Evolutionary conservation across 192 early-diverging fungal genomes (phyloP).

Genomic region (Physocladia obscura): DNA sequence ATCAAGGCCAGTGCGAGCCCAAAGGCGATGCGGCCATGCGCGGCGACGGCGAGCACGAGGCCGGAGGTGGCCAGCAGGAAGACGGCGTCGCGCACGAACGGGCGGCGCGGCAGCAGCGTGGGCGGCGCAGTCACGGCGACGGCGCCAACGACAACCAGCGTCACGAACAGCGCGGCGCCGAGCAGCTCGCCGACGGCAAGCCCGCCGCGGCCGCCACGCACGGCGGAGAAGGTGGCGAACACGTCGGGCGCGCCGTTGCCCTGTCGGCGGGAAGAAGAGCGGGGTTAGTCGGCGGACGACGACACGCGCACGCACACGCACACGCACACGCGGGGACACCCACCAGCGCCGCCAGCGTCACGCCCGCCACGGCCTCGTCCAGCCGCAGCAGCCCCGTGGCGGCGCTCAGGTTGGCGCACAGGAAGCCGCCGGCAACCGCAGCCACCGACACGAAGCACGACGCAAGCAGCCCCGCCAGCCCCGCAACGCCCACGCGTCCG

Average conservation of each 20-base stretch:
- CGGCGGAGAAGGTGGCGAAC: slow-evolving; percentile 78
- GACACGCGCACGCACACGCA: too few species aligned
- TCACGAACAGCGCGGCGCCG: slow-evolving; percentile 82
- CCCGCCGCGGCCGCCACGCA: slow-evolving; percentile 9
- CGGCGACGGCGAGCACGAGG: background rate
- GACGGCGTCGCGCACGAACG: slow-evolving; percentile 75
- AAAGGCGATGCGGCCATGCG: background rate
- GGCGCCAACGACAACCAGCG: slow-evolving; percentile 77
- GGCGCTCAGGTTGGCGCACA: slow-evolving; percentile 77
- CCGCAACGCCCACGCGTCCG: background rate
- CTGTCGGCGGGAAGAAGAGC: too few species aligned
- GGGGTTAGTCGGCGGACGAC: too few species aligned
- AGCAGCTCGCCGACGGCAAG: slow-evolving; percentile 87
- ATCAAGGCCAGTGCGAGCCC: background rate
- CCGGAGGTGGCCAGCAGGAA: slow-evolving; percentile 67
- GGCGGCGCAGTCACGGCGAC: slow-evolving; percentile 75
- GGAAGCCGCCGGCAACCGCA: slow-evolving; percentile 27
- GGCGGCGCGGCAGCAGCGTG: slow-evolving; percentile 39
- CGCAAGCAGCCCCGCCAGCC: background rate
- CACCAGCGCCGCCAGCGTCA: slow-evolving; percentile 54
- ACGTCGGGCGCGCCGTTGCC: slow-evolving; percentile 92
- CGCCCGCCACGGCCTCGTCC: slow-evolving; percentile 74
- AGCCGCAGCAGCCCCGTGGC: slow-evolving; percentile 72
- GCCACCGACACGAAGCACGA: slow-evolving; percentile 29
- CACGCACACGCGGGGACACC: too few species aligned